Base-by-base conservation (phyloP, 257 asterid species). In the Solanum sejunctum region DNA sequence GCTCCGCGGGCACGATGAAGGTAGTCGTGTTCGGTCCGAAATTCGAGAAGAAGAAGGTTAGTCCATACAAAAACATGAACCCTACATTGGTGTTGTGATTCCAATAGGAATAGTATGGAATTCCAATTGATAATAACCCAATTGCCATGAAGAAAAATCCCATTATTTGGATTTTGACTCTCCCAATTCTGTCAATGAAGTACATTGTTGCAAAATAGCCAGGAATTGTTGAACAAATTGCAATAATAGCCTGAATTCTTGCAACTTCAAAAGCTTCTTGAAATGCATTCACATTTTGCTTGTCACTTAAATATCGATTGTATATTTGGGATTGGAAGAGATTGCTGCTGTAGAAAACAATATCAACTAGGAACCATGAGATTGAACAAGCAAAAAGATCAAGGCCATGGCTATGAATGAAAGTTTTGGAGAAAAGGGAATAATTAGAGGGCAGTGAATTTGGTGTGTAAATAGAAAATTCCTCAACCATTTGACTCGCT, bases 1-100 rank as follows among this genome's bases (percentile, higher is more conserved):
- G 92, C 79, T 92, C 93, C 0, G 94, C 94, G 0, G 94, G 96
- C 1, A 91, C 88, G 1, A 93, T 89, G 82, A 91, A 90, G 11
- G 93, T 92, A 55, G 94, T 92, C 5, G 92, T 89, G 60, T 92
- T 90, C 0, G 96, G 96, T 5, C 96, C 96, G 13, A 93, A 91
- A 83, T 93, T 93, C 17, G 93, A 85, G 85, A 90, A 92, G 71
- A 91, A 90, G 78, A 92, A 89, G 1, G 89, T 88, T 28, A 92
- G 87, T 15, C 93, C 88, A 47, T 87, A 92, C 10, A 92, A 71
- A 41, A 84, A 7, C 91, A 88, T 84, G 91, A 91, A 93, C 0
- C 92, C 94, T 0, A 3, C 61, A 21, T 89, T 89, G 8, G 43
- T 57, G 8, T 70, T 49, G 5, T 39, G 3, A 1, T 28, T 39